Evolutionary conservation across 2,329 filamentous ascomycete species (phyloP), one percentile per base, ranked within the genome.

Genomic region (Daldinia eschscholtzii): DNA sequence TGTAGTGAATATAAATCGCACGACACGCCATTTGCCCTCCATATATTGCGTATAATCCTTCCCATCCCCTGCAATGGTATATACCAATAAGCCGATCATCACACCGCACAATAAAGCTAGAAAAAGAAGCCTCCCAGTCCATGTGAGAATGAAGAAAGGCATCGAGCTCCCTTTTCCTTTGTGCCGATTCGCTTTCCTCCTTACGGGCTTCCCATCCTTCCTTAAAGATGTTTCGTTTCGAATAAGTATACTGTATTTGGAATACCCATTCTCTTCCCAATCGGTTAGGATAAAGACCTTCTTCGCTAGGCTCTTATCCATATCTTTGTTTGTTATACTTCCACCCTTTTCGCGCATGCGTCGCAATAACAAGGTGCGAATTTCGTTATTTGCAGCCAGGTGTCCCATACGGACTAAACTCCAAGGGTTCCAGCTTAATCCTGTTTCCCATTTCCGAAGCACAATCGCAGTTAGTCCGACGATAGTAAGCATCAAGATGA

Each of bases 391-490:
- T 2, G 76, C 72, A 0, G 76, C 74, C 1, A 84, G 75, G 1
- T 77, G 74, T 0, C 78, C 78, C 60, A 83, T 79, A 0, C 79
- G 75, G 0, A 76, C 76, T 4, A 83, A 71, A 62, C 74, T 82
- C 82, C 82, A 84, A 1, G 82, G 82, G 48, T 82, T 79, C 12
- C 77, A 75, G 23, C 74, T 71, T 15, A 84, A 65, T 0, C 82
- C 82, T 0, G 81, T 83, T n/a, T 75, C 71, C 76, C 79, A 81
- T 15, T 73, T 73, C 9, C 76, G 68, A 23, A 81, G 71, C 4
- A 79, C 70, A 6, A 75, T 33, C 1, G 76, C 56, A 4, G 80
- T 74, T 6, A 76, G 12, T 3, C 64, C 58, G 4, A 81, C 62
- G 13, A 83, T 72, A 2, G 78, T 33, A 10, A 75, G 57, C 57